Percentiles rank a stretch among this genome's conserved stretches.
Conservation (phyloP, 2,329 filamentous ascomycete genomes). For the Hypoxylon sp. region DNA sequence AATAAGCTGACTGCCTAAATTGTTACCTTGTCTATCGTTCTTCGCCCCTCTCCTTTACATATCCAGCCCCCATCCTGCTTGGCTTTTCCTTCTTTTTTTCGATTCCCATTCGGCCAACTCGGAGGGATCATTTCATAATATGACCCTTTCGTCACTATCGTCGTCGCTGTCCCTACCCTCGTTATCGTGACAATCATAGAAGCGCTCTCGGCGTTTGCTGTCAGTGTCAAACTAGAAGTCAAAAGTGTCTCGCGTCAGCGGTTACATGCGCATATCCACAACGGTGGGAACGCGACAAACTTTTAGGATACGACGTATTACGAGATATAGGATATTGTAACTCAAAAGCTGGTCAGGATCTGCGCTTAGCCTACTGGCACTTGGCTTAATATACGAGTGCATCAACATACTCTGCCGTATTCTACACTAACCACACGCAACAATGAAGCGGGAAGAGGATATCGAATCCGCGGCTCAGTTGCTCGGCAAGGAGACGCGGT, state of each 20-base stretch:
- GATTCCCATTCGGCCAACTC: conserved; percentile 1
- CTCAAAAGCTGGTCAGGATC: conserved; percentile 6
- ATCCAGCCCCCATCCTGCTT: conserved; percentile 24
- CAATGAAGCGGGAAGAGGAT: conserved; percentile 47
- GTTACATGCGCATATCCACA: conserved; percentile 13
- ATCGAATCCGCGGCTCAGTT: conserved; percentile 48
- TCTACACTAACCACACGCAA: conserved; percentile 14
- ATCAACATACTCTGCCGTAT: conserved; percentile 13
- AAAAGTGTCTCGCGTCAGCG: conserved; percentile 8
- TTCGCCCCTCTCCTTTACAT: conserved; percentile 34
- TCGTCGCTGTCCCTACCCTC: conserved; percentile 17
- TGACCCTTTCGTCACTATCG: conserved; percentile 26
- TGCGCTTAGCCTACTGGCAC: conserved; percentile 9
- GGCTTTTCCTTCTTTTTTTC: conserved; percentile 19
- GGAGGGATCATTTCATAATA: conserved; percentile 25
- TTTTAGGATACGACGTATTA: conserved; percentile 15
- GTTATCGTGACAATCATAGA: conserved; percentile 16
- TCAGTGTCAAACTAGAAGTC: conserved; percentile 2
- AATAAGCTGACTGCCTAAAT: conserved; percentile 41
- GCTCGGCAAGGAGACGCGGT: conserved; percentile 44
- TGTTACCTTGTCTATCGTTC: conserved; percentile 26
- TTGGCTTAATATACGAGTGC: conserved; percentile 8
- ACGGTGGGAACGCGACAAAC: conserved; percentile 8
- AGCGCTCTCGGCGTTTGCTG: conserved; percentile 7
- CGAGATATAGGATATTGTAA: conserved; percentile 1